phyloP scores from a whole-genome alignment of 176 grass and related monocot genomes.

The Oryza meyeriana region DNA sequence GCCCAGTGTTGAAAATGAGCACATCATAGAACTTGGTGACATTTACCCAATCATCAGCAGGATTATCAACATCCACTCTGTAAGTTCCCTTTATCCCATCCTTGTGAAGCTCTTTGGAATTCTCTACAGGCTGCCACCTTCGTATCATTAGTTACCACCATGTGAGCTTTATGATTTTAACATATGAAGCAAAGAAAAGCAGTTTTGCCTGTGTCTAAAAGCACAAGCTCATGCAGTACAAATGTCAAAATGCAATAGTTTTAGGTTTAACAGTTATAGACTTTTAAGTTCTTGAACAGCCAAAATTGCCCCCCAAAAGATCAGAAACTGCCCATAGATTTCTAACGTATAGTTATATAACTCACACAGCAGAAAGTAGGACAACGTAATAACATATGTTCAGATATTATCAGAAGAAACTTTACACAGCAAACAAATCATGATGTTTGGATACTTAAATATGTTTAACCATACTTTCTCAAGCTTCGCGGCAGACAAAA shows the following conservation, averaged over 20 bases:
- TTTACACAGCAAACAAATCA: background rate
- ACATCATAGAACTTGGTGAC: conserved; percentile 84
- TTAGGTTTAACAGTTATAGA: background rate
- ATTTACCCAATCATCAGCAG: conserved; percentile 70
- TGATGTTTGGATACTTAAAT: background rate
- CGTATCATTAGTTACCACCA: conserved; percentile 58
- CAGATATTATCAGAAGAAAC: background rate
- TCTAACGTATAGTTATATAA: background rate
- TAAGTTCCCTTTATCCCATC: conserved; percentile 61
- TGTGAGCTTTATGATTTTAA: conserved; percentile 36
- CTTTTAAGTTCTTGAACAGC: background rate
- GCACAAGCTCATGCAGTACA: conserved; percentile 11
- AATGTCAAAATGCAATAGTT: background rate
- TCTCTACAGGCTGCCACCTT: conserved; percentile 90
- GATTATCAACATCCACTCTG: conserved; percentile 76
- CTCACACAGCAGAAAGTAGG: background rate
- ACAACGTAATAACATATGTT: background rate
- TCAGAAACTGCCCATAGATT: background rate
- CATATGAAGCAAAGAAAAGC: background rate
- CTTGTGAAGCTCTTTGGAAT: conserved; percentile 34
- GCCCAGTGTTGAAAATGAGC: conserved; percentile 94
- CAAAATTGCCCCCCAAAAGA: background rate
- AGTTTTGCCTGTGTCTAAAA: background rate
- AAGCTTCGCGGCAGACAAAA: background rate
- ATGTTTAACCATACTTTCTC: background rate